These are phyloP conservation scores for Apiospora sp. DNA, from an alignment of 2,329 filamentous ascomycete genomes.

Conservation along the genomic window DNA sequence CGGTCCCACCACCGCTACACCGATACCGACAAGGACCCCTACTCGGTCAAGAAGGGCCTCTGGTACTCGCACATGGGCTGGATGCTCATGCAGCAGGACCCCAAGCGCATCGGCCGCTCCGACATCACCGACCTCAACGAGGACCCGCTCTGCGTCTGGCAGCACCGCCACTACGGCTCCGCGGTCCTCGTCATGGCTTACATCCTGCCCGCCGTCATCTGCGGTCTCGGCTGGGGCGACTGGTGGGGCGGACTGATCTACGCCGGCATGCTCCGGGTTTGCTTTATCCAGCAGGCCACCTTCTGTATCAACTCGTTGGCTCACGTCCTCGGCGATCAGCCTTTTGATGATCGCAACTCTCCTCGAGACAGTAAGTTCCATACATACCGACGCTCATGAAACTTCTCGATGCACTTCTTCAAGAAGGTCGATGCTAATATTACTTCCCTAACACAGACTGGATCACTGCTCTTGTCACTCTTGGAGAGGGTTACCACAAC, in stretches of 20 bases:
- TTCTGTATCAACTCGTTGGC: slow-evolving; percentile 63
- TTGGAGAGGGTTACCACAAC: slow-evolving; percentile 77
- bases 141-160: slow-evolving; percentile 57
- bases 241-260: slow-evolving; percentile 59
- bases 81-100: slow-evolving; percentile 63
- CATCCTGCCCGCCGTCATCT: slow-evolving; percentile 56
- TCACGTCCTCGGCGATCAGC: slow-evolving; percentile 67
- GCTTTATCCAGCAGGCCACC: slow-evolving; percentile 60
- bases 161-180: slow-evolving; percentile 57
- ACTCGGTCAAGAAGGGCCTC: slow-evolving; percentile 59
- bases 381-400: not conserved
- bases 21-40: slow-evolving; percentile 60
- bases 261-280: slow-evolving; percentile 58
- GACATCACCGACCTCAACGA: slow-evolving; percentile 60
- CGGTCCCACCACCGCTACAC: slow-evolving; percentile 60
- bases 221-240: slow-evolving; percentile 55
- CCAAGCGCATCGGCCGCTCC: slow-evolving; percentile 57
- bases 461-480: slow-evolving; percentile 71
- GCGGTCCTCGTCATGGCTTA: slow-evolving; percentile 55
- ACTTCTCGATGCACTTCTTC: too few relatives aligned
- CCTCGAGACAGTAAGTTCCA: slow-evolving; percentile 63
- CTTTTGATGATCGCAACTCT: slow-evolving; percentile 75
- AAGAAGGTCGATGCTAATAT: too few relatives aligned
- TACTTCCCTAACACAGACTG: slow-evolving; percentile 41
- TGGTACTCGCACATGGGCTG: slow-evolving; percentile 59